Base-by-base conservation (phyloP, 768 basidiomycete genomes). In the Termitomyces sp. region DNA sequence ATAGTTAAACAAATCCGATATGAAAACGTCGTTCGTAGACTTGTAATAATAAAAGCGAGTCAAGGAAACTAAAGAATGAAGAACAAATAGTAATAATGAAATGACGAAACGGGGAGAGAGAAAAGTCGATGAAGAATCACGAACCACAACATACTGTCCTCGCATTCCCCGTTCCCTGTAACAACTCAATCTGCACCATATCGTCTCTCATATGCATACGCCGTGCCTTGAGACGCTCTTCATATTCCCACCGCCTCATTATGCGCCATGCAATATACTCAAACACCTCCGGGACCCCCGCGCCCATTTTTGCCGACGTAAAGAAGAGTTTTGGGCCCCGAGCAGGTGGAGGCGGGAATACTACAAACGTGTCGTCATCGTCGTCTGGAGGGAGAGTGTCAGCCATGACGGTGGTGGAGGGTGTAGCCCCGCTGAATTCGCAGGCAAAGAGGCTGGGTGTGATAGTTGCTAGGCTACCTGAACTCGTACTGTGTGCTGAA, bases 301-400 rank as follows among this genome's bases (percentile, higher is more conserved):
- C 80, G 0, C 92, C 92, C 4, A 88, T 91, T 73, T 91, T 91
- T 2, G 92, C 91, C 1, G 87, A 90, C 7, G 89, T 84, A 68
- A 89, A 88, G 71, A 92, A 90, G 12, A 92, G 74, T 70, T 78
- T 83, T 0, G 90, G 87, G 3, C 87, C 83, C 1, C 71, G 76
- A 35, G 84, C 85, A 0, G 78, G 81, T 18, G 74, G 73, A 6
- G 72, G 67, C 15, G 68, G 69, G 32, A 68, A 67, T 36, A 60
- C 60, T 32, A 61, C 58, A 44, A 32, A 71, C 52, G 52, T 4
- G n/a, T n/a, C n/a, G n/a, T n/a, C n/a, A 36, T 57, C 35, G 7
- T 53, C 59, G 4, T 15, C 50, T 38, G 24, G 49, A 13, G 58
- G 24, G n/a, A n/a, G n/a, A 6, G 4, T 38, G 20, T 57, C 50